Evolutionary conservation across 352 stramenopile genomes (phyloP).

Genomic region (Blastocystis sp.): DNA sequence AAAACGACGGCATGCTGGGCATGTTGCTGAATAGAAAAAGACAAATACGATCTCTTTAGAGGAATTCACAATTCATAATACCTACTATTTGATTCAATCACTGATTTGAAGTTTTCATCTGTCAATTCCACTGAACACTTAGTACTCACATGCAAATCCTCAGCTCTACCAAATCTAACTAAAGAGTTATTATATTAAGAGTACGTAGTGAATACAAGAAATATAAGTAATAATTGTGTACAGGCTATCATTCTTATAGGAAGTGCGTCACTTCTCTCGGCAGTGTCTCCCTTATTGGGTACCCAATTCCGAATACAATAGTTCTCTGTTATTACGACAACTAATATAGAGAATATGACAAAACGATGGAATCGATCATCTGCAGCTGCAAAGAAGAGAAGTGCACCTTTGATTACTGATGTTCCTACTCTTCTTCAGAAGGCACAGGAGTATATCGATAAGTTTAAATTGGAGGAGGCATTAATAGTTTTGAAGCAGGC

Average conservation of each 20-base stretch:
- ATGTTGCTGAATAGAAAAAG: slow-evolving; percentile 66
- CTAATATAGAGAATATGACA: neutral
- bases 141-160: slow-evolving; percentile 19
- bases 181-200: neutral
- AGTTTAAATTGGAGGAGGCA: neutral
- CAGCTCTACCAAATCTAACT: neutral
- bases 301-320: neutral
- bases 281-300: neutral
- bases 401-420: neutral
- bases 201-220: neutral
- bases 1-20: slow-evolving; percentile 59
- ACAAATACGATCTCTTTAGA: slow-evolving; percentile 46
- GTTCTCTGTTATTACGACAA: neutral
- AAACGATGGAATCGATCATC: neutral
- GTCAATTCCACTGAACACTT: slow-evolving; percentile 46
- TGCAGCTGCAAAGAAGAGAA: neutral
- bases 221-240: neutral
- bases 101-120: slow-evolving; percentile 41
- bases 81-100: slow-evolving; percentile 61
- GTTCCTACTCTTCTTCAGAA: slow-evolving; percentile 37
- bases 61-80: neutral
- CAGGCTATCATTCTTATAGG: neutral
- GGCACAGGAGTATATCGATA: slow-evolving; percentile 31
- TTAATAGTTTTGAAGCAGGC: slow-evolving; percentile 7
- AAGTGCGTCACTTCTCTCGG: neutral